Conservation (phyloP, 257 asterid species). For the Lavandula angustifolia region DNA sequence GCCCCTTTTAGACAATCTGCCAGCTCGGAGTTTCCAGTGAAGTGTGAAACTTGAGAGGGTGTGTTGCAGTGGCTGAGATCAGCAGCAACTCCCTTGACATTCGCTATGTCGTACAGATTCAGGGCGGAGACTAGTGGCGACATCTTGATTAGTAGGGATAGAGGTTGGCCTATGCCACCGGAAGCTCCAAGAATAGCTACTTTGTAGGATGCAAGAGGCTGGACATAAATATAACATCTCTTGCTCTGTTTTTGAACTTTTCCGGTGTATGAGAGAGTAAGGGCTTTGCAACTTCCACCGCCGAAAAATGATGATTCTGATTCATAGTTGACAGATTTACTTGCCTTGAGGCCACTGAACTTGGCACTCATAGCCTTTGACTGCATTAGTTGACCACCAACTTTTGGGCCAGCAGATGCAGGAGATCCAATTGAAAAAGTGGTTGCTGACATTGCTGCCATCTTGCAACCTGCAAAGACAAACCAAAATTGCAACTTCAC, state of each 20-base stretch:
- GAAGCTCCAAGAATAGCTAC: slow-evolving; percentile 81
- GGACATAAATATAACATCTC: slow-evolving; percentile 44
- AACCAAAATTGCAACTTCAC: background rate
- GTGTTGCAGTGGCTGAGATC: slow-evolving; percentile 93
- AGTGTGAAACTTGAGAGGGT: slow-evolving; percentile 64
- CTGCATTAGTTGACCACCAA: slow-evolving; percentile 38
- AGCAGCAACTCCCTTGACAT: slow-evolving; percentile 84
- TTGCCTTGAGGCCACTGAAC: slow-evolving; percentile 56
- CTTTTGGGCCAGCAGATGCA: slow-evolving; percentile 45
- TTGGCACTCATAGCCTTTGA: slow-evolving; percentile 50
- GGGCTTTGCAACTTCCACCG: slow-evolving; percentile 44
- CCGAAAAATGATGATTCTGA: slow-evolving; percentile 50
- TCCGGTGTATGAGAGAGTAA: slow-evolving; percentile 34
- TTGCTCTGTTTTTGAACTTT: slow-evolving; percentile 38
- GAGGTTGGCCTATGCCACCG: slow-evolving; percentile 90
- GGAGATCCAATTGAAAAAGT: slow-evolving; percentile 55
- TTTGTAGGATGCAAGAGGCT: slow-evolving; percentile 75
- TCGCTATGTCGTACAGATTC: slow-evolving; percentile 75
- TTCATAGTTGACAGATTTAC: slow-evolving; percentile 37
- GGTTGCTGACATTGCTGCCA: slow-evolving; percentile 76
- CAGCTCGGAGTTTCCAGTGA: slow-evolving; percentile 67
- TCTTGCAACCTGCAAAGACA: slow-evolving; percentile 48
- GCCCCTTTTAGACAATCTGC: slow-evolving; percentile 65
- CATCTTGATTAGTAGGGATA: slow-evolving; percentile 79
- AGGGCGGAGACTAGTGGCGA: slow-evolving; percentile 70